These are phyloP conservation scores for Solanum chmielewskii DNA, from an alignment of 257 asterid genomes.

Conservation along the genomic window DNA sequence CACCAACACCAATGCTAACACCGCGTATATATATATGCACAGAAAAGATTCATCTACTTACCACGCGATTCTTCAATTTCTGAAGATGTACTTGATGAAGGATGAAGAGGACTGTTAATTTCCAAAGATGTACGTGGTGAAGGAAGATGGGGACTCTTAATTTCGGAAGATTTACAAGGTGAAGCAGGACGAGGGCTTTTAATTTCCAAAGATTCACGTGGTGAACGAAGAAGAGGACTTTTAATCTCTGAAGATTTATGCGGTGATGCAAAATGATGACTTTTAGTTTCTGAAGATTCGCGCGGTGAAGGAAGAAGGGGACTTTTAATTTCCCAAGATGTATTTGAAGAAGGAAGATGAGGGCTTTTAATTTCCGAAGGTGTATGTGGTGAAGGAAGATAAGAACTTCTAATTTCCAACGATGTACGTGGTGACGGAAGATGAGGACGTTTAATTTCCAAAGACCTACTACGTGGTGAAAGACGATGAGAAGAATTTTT, in stretches of 20 bases:
- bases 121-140: background rate
- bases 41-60: background rate
- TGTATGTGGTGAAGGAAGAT: background rate
- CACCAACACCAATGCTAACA: background rate
- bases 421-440: background rate
- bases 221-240: background rate
- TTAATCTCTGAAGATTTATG: background rate
- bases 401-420: background rate
- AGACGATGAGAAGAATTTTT: background rate
- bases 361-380: background rate
- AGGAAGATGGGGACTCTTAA: background rate
- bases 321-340: background rate
- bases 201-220: background rate
- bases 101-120: background rate
- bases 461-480: background rate
- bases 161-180: background rate
- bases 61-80: background rate
- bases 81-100: background rate
- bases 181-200: background rate
- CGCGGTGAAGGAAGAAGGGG: background rate
- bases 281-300: background rate
- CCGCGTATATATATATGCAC: background rate
- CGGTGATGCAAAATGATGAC: background rate
- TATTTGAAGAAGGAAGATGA: background rate
- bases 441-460: background rate